These are phyloP conservation scores for Massarina eburnea DNA, from an alignment of 2,329 filamentous ascomycete genomes.

Conservation along the genomic window DNA sequence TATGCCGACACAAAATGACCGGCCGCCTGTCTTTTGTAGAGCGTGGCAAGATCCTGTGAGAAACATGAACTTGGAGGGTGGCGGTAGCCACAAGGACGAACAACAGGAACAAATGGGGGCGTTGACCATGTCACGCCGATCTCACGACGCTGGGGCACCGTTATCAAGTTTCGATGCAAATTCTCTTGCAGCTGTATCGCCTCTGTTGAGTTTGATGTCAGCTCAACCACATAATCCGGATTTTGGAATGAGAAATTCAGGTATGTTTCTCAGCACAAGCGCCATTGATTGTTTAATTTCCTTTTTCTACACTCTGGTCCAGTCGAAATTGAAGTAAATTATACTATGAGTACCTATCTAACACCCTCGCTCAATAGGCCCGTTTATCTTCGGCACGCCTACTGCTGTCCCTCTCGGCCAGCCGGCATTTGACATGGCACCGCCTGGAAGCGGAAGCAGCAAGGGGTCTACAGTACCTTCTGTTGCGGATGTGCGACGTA, in stretches of 20 bases:
- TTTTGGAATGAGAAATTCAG: no score
- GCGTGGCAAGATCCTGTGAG: neutral
- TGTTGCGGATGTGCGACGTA: neutral
- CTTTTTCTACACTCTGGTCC: no score
- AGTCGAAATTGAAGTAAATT: no score
- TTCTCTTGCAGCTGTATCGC: no score
- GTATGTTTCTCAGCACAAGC: no score
- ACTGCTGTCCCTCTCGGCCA: slow-evolving; percentile 10
- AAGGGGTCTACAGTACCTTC: neutral
- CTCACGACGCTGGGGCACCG: no score
- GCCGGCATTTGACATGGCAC: slow-evolving; percentile 8
- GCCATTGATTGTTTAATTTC: no score
- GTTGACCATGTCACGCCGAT: no score
- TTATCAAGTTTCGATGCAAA: no score
- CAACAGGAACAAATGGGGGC: neutral
- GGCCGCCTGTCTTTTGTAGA: neutral
- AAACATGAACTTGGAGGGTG: neutral
- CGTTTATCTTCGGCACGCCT: slow-evolving; percentile 9
- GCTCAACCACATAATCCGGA: no score
- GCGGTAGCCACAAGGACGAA: neutral
- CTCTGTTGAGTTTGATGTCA: no score
- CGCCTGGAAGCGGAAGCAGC: slow-evolving; percentile 4
- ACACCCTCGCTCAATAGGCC: slow-evolving; percentile 1
- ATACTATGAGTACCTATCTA: no score
- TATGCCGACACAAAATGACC: neutral